Percentiles rank a stretch among this genome's conserved stretches.
These are phyloP conservation scores for Coniochaeta sp. DNA, from an alignment of 2,329 filamentous ascomycete species.

Conservation along the genomic window DNA sequence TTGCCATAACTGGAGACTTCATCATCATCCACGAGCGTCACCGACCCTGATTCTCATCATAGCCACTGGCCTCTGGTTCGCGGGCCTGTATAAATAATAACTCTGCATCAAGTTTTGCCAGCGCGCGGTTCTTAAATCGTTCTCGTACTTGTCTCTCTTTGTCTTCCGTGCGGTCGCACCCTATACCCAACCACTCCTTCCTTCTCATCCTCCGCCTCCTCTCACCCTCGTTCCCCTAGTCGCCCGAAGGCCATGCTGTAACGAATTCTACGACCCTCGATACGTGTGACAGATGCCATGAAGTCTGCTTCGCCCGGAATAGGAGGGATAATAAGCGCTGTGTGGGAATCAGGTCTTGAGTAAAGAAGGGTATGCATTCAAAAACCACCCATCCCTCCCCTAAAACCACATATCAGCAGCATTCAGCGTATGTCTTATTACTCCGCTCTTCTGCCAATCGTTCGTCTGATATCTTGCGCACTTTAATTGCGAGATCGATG, in stretches of 20 bases:
- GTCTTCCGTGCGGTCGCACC: slow-evolving; percentile 9
- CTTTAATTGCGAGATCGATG: slow-evolving; percentile 3
- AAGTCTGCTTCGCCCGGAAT: slow-evolving; percentile 5
- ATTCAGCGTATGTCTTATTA: slow-evolving; percentile 11
- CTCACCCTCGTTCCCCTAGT: neutral
- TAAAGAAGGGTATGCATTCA: slow-evolving; percentile 16
- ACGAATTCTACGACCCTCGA: slow-evolving; percentile 3
- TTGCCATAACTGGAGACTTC: neutral
- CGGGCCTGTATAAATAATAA: neutral
- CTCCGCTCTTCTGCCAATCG: slow-evolving; percentile 10
- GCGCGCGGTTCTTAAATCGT: neutral
- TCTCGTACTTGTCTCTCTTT: slow-evolving; percentile 1
- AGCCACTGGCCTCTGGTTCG: neutral
- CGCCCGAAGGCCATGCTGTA: slow-evolving; percentile 11
- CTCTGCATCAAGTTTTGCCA: neutral
- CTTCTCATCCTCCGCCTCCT: slow-evolving; percentile 3
- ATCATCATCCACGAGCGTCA: neutral
- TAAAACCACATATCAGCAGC: slow-evolving; percentile 5
- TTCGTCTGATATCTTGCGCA: slow-evolving; percentile 10
- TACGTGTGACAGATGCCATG: slow-evolving; percentile 10
- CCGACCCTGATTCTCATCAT: neutral
- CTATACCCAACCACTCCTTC: slow-evolving; percentile 7
- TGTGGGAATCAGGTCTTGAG: slow-evolving; percentile 3
- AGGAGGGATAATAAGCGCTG: slow-evolving; percentile 5
- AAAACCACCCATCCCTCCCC: slow-evolving; percentile 8